phyloP scores from a whole-genome alignment of 768 basidiomycete species.

The Cyathus striatus region DNA sequence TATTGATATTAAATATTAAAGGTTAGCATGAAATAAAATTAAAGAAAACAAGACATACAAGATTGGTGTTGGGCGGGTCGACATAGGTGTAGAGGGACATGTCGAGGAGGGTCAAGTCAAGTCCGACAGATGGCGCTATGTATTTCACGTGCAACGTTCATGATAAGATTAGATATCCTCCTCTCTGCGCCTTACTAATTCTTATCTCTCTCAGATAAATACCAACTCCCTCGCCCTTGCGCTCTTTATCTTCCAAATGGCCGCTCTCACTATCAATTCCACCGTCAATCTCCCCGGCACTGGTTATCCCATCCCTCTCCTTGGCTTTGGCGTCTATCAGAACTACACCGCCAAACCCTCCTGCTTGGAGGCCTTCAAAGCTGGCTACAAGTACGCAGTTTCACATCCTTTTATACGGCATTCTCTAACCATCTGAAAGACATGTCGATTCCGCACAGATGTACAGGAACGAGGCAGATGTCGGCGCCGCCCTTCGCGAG shows the following conservation, averaged over 20 bases:
- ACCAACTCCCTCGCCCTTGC: not conserved
- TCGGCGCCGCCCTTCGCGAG: constrained; percentile 44
- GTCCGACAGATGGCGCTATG: too few species aligned
- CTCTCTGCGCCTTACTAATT: not conserved
- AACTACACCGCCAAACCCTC: constrained; percentile 44
- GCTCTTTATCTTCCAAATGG: not conserved
- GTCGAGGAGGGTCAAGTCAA: constrained; percentile 4
- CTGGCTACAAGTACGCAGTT: constrained; percentile 46
- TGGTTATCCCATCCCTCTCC: constrained; percentile 47
- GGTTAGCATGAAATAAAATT: not conserved
- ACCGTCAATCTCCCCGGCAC: not conserved
- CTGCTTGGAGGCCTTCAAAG: constrained; percentile 50
- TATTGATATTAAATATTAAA: constrained; percentile 2
- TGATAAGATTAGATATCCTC: not conserved
- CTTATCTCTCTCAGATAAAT: not conserved
- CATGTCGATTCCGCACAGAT: constrained; percentile 58
- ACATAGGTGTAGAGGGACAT: constrained; percentile 55
- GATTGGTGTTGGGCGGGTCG: constrained; percentile 58
- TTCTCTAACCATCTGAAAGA: constrained; percentile 24
- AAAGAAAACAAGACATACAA: constrained; percentile 31
- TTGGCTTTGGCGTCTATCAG: constrained; percentile 61
- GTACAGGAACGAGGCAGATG: constrained; percentile 49
- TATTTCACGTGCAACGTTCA: not conserved
- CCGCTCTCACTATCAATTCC: too few species aligned
- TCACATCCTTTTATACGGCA: not conserved